A percentile compares a stretch with the other conserved stretches of the same genome.
Conservation (phyloP, 345 rosid species). For the Raphanus raphanistrum region DNA sequence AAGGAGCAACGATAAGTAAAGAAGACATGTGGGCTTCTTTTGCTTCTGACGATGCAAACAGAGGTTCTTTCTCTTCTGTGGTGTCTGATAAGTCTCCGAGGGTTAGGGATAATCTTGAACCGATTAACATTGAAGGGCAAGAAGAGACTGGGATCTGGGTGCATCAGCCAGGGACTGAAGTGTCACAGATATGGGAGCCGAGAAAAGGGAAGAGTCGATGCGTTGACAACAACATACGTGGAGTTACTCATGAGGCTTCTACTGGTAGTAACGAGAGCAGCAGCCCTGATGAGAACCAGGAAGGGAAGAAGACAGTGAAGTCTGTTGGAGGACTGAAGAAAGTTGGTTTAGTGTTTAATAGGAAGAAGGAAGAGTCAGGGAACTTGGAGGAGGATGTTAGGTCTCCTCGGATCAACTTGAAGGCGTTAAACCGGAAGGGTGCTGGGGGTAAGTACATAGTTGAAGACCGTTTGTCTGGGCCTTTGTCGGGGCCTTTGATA, state of each 20-base stretch:
- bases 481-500: slow-evolving; percentile 32
- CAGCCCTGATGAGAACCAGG: slow-evolving; percentile 52
- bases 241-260: slow-evolving; percentile 44
- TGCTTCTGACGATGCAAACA: slow-evolving; percentile 38
- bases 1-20: slow-evolving; percentile 41
- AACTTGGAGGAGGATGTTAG: slow-evolving; percentile 42
- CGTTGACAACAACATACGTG: slow-evolving; percentile 44
- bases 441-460: slow-evolving; percentile 50
- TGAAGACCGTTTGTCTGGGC: slow-evolving; percentile 48
- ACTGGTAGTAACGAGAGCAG: slow-evolving; percentile 48
- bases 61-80: slow-evolving; percentile 51
- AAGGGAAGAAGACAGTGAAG: slow-evolving; percentile 38
- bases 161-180: slow-evolving; percentile 82
- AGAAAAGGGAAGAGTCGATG: slow-evolving; percentile 69
- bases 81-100: slow-evolving; percentile 51
- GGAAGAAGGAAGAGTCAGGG: slow-evolving; percentile 49
- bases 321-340: slow-evolving; percentile 53
- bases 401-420: slow-evolving; percentile 60
- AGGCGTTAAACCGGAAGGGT: slow-evolving; percentile 50
- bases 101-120: slow-evolving; percentile 62
- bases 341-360: slow-evolving; percentile 52
- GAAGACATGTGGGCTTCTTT: slow-evolving; percentile 50
- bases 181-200: slow-evolving; percentile 78
- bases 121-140: slow-evolving; percentile 76
- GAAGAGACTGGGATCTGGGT: slow-evolving; percentile 77